A percentile compares a stretch with the other conserved stretches of the same genome.
Conservation (phyloP, 2,329 filamentous ascomycete genomes). For the Triangularia setosa region DNA sequence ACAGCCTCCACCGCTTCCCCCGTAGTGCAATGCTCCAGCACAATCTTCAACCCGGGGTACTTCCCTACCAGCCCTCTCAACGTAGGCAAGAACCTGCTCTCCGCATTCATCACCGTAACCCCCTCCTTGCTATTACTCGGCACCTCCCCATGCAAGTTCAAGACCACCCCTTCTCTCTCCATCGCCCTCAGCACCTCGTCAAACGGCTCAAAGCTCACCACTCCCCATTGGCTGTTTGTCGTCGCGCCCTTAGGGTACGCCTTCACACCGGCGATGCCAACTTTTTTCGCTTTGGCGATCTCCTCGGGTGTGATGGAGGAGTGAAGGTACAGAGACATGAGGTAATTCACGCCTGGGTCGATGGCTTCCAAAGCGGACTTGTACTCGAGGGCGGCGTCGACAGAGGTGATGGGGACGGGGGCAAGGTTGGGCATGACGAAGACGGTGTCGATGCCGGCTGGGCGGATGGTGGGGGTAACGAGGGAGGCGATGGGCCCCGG, state of each 20-base stretch:
- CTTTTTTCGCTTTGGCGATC: slow-evolving; percentile 68
- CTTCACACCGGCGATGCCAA: slow-evolving; percentile 63
- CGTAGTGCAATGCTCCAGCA: slow-evolving; percentile 85
- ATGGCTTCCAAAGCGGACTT: slow-evolving; percentile 56
- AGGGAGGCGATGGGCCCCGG: slow-evolving; percentile 54
- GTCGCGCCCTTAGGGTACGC: slow-evolving; percentile 47
- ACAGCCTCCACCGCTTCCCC: slow-evolving; percentile 77
- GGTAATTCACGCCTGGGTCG: slow-evolving; percentile 60
- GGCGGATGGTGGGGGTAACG: slow-evolving; percentile 47
- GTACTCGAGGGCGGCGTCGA: slow-evolving; percentile 63
- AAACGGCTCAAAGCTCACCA: slow-evolving; percentile 66
- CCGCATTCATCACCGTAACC: slow-evolving; percentile 60
- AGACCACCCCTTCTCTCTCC: slow-evolving; percentile 68
- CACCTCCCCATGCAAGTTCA: slow-evolving; percentile 89
- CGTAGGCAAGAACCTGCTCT: slow-evolving; percentile 76
- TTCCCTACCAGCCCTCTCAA: slow-evolving; percentile 66
- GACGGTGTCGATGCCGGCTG: slow-evolving; percentile 63
- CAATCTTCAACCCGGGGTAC: slow-evolving; percentile 69
- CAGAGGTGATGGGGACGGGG: slow-evolving; percentile 56
- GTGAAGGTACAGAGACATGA: slow-evolving; percentile 64
- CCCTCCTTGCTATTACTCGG: slow-evolving; percentile 34
- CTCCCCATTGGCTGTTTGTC: slow-evolving; percentile 65
- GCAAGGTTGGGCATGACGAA: slow-evolving; percentile 62
- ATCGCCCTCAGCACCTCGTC: slow-evolving; percentile 84
- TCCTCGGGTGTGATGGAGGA: slow-evolving; percentile 24